Conservation (phyloP, 164 flowering plant species). For the Magnolia officinalis region DNA sequence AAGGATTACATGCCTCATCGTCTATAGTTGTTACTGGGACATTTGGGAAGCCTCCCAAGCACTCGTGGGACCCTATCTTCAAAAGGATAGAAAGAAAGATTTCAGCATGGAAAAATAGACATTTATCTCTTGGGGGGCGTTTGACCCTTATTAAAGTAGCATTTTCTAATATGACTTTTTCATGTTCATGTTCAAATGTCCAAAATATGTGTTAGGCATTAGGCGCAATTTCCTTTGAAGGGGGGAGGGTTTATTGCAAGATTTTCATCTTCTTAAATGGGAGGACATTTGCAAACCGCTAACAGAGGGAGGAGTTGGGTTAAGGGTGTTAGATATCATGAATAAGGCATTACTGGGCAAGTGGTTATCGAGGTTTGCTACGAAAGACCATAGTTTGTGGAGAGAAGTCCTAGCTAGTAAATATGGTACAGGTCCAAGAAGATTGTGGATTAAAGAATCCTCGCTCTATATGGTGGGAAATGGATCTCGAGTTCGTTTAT, state of each 20-base stretch:
- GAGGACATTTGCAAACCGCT: background rate
- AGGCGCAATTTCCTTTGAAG: background rate
- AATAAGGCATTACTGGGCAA: background rate
- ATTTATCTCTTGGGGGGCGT: background rate
- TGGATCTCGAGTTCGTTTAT: too few species aligned
- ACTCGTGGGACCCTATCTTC: background rate
- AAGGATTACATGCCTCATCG: too few species aligned
- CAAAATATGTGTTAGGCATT: background rate
- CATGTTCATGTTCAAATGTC: too few species aligned
- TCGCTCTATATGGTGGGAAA: too few species aligned
- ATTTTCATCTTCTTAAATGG: background rate
- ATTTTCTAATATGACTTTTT: too few species aligned
- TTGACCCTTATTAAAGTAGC: background rate
- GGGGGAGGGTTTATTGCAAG: background rate
- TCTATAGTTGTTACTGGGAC: too few species aligned
- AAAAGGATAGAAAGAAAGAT: background rate
- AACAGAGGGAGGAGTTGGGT: background rate
- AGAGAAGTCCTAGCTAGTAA: background rate
- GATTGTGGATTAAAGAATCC: background rate
- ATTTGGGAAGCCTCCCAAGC: too few species aligned
- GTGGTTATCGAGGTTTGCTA: background rate
- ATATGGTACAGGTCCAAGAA: background rate
- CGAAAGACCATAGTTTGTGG: background rate
- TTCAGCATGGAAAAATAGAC: background rate
- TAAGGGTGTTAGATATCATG: background rate